Evolutionary conservation across 2,329 filamentous ascomycete species (phyloP).

Genomic region (Chaetomium strumarium): DNA sequence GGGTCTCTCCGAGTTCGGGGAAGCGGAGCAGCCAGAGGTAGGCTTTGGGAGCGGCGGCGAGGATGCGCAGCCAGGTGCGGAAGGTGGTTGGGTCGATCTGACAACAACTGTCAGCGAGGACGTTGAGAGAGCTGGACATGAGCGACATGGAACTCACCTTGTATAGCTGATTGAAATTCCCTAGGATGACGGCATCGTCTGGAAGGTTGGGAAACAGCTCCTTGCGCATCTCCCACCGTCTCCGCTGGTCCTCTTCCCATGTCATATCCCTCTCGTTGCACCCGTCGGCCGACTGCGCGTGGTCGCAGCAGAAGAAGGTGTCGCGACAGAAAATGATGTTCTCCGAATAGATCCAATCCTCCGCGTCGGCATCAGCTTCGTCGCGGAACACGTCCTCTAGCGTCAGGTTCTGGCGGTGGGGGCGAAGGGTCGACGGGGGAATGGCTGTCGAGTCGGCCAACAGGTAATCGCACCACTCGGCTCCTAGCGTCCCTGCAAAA

Average conservation of each 20-base stretch:
- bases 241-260: slow-evolving; percentile 78
- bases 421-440: slow-evolving; percentile 72
- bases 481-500: slow-evolving; percentile 90
- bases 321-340: slow-evolving; percentile 93
- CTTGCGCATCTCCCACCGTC: slow-evolving; percentile 89
- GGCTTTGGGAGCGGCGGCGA: slow-evolving; percentile 77
- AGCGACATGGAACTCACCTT: slow-evolving; percentile 58
- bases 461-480: slow-evolving; percentile 98
- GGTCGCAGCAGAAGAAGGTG: slow-evolving; percentile 98
- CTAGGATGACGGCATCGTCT: slow-evolving; percentile 83
- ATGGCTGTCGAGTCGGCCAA: slow-evolving; percentile 85
- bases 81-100: slow-evolving; percentile 97
- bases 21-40: slow-evolving; percentile 96
- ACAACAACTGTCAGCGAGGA: slow-evolving; percentile 4
- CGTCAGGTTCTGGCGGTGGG: slow-evolving; percentile 67
- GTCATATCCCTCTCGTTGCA: slow-evolving; percentile 56
- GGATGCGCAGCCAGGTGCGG: slow-evolving; percentile 88
- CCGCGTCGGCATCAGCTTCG: slow-evolving; percentile 62
- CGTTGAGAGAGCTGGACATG: not conserved
- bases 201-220: slow-evolving; percentile 78
- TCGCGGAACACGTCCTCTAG: slow-evolving; percentile 63
- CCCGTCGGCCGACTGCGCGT: slow-evolving; percentile 78
- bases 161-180: slow-evolving; percentile 98
- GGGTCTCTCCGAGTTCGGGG: slow-evolving; percentile 83
- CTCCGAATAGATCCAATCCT: slow-evolving; percentile 91